Evolutionary conservation across 805 yeast genomes (phyloP).

Genomic region (Myxozyma lipomycoides): DNA sequence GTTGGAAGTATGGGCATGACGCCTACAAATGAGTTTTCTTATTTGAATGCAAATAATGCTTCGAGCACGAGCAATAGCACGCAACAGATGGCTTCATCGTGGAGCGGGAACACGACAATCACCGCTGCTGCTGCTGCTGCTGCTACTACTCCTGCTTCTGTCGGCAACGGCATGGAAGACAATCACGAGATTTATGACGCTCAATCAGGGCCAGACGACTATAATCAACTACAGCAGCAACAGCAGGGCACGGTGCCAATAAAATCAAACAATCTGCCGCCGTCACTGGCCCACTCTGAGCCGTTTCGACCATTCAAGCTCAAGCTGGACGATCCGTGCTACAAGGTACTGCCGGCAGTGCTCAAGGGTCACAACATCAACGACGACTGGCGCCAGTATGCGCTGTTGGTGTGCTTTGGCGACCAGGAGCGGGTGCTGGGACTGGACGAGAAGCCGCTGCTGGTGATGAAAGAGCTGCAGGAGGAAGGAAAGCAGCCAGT

Average conservation of each 20-base stretch:
- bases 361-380: constrained; percentile 77
- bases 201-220: constrained; percentile 5
- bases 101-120: neutral
- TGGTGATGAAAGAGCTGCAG: constrained; percentile 75
- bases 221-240: constrained; percentile 6
- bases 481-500: constrained; percentile 86
- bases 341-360: constrained; percentile 80
- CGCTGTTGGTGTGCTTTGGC: constrained; percentile 82
- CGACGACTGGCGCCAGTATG: constrained; percentile 84
- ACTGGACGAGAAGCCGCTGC: constrained; percentile 82
- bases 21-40: neutral
- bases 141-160: neutral
- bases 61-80: neutral
- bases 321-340: constrained; percentile 86
- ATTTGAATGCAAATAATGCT: neutral
- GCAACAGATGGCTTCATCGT: neutral
- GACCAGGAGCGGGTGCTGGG: constrained; percentile 82
- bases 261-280: constrained; percentile 1
- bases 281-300: constrained; percentile 42
- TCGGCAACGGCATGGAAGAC: neutral
- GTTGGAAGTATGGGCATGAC: neutral
- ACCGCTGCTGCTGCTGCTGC: neutral
- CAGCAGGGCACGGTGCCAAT: neutral
- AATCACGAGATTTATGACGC: constrained; percentile 1
- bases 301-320: constrained; percentile 82